Conservation (phyloP, 768 basidiomycete species). For the Fomitopsis pulvina region DNA sequence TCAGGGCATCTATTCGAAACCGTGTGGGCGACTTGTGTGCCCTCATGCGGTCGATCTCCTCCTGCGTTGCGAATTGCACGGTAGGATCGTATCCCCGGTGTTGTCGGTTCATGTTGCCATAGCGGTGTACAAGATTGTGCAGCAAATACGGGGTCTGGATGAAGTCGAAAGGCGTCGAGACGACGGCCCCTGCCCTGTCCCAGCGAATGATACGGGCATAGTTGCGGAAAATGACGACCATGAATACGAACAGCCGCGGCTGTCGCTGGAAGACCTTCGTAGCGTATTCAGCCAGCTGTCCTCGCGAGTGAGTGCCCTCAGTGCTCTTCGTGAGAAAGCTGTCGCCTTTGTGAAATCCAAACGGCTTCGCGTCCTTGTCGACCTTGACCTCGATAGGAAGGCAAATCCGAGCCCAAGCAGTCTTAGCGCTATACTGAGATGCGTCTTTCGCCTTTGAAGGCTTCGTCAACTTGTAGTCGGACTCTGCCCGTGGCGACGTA, state of each 20-base stretch:
- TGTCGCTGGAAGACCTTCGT: background rate
- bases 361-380: no score
- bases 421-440: no score
- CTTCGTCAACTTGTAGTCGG: no score
- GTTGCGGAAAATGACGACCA: background rate
- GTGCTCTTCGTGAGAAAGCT: no score
- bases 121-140: constrained; percentile 1
- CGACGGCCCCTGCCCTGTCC: constrained; percentile 6
- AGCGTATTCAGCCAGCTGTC: background rate
- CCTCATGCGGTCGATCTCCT: background rate
- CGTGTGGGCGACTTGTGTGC: background rate
- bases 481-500: no score
- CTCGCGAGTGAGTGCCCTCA: no score
- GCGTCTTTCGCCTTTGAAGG: no score
- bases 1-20: background rate
- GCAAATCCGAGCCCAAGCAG: no score
- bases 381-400: no score
- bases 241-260: background rate
- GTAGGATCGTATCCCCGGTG: constrained; percentile 7
- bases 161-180: constrained; percentile 1
- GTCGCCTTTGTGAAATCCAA: no score
- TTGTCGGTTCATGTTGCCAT: background rate
- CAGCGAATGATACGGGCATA: constrained; percentile 2
- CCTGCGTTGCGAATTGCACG: background rate
- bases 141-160: background rate